Conservation (phyloP, 345 rosid genomes). For the Eucalyptus caleyi region DNA sequence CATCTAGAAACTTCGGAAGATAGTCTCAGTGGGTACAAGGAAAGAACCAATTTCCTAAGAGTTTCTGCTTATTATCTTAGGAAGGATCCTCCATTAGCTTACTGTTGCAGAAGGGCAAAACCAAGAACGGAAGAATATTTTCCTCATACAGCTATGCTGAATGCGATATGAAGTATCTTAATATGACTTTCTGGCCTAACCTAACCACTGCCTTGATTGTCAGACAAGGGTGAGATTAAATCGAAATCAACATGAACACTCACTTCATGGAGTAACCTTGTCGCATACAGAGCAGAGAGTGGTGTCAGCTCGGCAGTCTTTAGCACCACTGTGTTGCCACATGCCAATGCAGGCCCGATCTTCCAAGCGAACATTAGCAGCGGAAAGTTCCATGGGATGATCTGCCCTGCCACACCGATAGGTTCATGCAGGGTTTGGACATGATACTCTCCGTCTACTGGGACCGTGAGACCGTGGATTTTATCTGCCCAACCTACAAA, state of each 20-base stretch:
- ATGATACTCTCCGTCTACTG: conserved; percentile 5
- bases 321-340: conserved; percentile 11
- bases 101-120: background rate
- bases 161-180: background rate
- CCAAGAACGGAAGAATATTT: background rate
- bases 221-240: background rate
- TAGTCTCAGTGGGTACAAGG: background rate
- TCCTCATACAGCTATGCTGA: background rate
- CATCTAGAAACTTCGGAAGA: background rate
- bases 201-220: background rate
- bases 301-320: conserved; percentile 24
- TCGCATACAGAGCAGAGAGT: conserved; percentile 13
- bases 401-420: conserved; percentile 15
- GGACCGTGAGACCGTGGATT: conserved; percentile 17
- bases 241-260: background rate
- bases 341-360: conserved; percentile 19
- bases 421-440: conserved; percentile 21
- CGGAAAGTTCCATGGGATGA: conserved; percentile 26
- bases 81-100: background rate
- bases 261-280: conserved; percentile 72
- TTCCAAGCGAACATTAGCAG: conserved; percentile 10
- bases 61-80: background rate
- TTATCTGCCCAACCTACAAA: conserved; percentile 11
- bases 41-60: background rate
- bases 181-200: background rate